Evolutionary conservation across 2,329 filamentous ascomycete species (phyloP).

Genomic region (Aspergillus eucalypticola): DNA sequence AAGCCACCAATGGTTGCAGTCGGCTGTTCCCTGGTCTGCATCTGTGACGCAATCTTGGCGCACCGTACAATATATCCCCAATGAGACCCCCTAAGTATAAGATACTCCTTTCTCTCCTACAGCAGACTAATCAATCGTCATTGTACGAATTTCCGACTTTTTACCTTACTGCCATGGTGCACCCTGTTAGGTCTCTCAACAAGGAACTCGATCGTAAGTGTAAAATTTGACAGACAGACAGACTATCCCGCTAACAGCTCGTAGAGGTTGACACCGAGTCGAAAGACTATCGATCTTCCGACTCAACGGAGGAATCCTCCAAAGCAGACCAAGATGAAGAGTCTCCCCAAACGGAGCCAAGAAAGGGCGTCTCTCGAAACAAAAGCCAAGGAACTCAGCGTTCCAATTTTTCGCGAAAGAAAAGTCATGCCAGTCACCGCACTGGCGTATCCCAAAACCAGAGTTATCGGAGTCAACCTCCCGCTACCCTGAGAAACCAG

Average conservation of each 20-base stretch:
- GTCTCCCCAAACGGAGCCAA: background rate
- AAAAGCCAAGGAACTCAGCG: background rate
- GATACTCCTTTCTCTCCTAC: too few relatives aligned
- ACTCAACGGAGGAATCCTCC: background rate
- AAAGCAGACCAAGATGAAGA: background rate
- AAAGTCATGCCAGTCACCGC: background rate
- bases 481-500: background rate
- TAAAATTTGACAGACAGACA: too few relatives aligned
- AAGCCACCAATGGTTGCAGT: background rate
- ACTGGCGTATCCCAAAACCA: background rate
- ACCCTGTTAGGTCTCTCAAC: background rate
- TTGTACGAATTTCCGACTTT: too few relatives aligned
- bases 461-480: background rate
- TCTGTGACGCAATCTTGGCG: constrained; percentile 7
- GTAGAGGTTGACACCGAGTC: background rate
- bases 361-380: background rate
- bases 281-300: background rate
- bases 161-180: background rate
- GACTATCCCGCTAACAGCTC: background rate
- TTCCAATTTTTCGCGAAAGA: background rate
- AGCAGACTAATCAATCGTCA: too few relatives aligned
- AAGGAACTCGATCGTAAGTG: background rate
- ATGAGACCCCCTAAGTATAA: background rate
- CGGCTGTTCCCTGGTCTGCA: background rate
- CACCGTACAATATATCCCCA: background rate